phyloP scores from a whole-genome alignment of 2,329 filamentous ascomycete genomes.

The Lecanicillium sp. region DNA sequence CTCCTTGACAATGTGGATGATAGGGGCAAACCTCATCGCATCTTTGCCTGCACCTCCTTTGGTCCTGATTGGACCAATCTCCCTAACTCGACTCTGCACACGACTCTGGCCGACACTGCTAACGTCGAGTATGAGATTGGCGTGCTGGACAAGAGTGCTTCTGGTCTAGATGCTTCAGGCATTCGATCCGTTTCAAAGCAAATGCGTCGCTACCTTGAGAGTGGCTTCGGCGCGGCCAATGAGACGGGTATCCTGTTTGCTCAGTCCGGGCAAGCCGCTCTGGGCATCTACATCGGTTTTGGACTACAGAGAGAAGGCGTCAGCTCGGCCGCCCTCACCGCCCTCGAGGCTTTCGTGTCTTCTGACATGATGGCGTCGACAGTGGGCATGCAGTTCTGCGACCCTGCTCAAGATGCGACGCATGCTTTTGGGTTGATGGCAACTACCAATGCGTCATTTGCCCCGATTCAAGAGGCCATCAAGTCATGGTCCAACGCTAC shows the following conservation, averaged over 20 bases:
- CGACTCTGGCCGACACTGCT: slow-evolving; percentile 5
- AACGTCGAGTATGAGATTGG: slow-evolving; percentile 19
- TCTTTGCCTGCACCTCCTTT: slow-evolving; percentile 19
- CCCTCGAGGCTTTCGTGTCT: too few relatives aligned
- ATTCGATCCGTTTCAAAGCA: slow-evolving; percentile 18
- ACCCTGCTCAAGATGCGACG: not conserved
- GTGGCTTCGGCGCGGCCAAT: slow-evolving; percentile 15
- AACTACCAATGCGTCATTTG: not conserved
- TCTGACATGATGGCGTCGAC: too few relatives aligned
- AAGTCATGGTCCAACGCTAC: not conserved
- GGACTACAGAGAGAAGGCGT: slow-evolving; percentile 14
- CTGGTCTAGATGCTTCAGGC: slow-evolving; percentile 11
- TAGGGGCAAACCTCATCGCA: slow-evolving; percentile 16
- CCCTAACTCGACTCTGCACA: slow-evolving; percentile 4
- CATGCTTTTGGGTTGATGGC: slow-evolving; percentile 1
- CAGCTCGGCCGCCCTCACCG: too few relatives aligned
- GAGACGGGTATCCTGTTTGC: slow-evolving; percentile 21
- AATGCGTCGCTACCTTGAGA: slow-evolving; percentile 19
- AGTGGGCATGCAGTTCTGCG: not conserved
- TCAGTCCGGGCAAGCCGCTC: slow-evolving; percentile 18
- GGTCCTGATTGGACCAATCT: slow-evolving; percentile 12
- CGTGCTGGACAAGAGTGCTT: slow-evolving; percentile 16
- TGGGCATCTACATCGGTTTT: slow-evolving; percentile 29
- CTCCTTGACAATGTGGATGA: slow-evolving; percentile 25
- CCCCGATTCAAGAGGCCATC: not conserved